Base-by-base conservation (phyloP, 164 flowering plant species). In the Echeveria elegans region DNA sequence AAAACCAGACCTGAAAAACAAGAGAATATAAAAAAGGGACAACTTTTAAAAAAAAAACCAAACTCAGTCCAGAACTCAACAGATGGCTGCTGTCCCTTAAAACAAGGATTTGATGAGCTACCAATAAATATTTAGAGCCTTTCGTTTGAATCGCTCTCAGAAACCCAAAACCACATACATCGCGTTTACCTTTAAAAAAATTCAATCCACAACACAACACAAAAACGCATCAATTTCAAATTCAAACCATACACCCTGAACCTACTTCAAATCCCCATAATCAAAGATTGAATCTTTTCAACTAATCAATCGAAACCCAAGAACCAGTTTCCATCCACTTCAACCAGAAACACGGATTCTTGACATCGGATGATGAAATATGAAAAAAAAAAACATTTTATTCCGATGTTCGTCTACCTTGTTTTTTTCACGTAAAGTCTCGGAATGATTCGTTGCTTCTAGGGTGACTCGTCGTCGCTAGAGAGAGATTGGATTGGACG, bases 401-500 rank as follows among this genome's bases (percentile, higher is more conserved):
- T 18, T 50, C 1, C 10, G 56, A n/a, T 50, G 1, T 21, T 50
- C 28, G 26, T 23, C 56, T 50, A 43, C 56, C 56, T 34, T 50
- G 5, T 43, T 43, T 50, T 6, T 50, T 50, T 14, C 5, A 50
- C 23, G 26, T n/a, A 50, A 50, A 50, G 56, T 50, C 56, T 50
- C 56, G 1, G 21, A 50, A 50, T n/a, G n/a, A n/a, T n/a, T n/a
- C n/a, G n/a, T n/a, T n/a, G n/a, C n/a, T n/a, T n/a, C n/a, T n/a
- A n/a, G n/a, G n/a, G n/a, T n/a, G n/a, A n/a, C n/a, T n/a, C n/a
- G 6, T 50, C 12, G 11, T 50, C 21, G 56, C 56, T n/a, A 50
- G 56, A 50, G 56, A 50, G 56, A 50, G 56, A 50, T 47, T 47
- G 52, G 56, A 21, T 11, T 43, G 47, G 47, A 43, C 56, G 56